Conservation (phyloP, 2,329 filamentous ascomycete species). For the Pestalotiopsis sp. region DNA sequence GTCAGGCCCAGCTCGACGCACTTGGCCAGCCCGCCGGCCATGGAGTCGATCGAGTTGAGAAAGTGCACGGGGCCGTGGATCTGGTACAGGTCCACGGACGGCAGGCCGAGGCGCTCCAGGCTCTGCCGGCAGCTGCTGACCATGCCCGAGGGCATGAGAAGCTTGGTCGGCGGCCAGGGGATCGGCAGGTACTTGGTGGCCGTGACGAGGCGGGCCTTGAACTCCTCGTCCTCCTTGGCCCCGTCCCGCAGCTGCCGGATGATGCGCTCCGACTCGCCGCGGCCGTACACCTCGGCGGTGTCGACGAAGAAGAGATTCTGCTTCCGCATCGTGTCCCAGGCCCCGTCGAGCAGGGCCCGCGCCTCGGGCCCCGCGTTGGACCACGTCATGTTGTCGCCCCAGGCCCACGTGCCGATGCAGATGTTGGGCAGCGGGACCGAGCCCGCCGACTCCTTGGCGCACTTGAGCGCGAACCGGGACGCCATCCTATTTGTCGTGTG, state of each 20-base stretch:
- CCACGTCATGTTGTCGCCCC: constrained; percentile 19
- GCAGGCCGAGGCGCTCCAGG: constrained; percentile 39
- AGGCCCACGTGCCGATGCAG: constrained; percentile 22
- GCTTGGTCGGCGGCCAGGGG: constrained; percentile 32
- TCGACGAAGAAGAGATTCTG: constrained; percentile 44
- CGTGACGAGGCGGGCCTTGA: constrained; percentile 34
- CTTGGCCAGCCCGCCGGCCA: constrained; percentile 43
- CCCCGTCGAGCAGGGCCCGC: constrained; percentile 38
- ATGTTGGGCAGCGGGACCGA: constrained; percentile 21
- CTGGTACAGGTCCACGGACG: constrained; percentile 34
- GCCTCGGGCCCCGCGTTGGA: constrained; percentile 29
- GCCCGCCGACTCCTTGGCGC: constrained; percentile 21
- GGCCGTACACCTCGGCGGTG: constrained; percentile 45
- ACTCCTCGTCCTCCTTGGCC: constrained; percentile 29
- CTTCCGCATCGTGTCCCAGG: constrained; percentile 18
- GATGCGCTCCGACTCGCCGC: constrained; percentile 44
- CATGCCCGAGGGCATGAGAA: constrained; percentile 30
- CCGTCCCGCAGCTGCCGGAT: constrained; percentile 41
- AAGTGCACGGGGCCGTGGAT: constrained; percentile 47
- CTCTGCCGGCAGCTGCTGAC: constrained; percentile 39
- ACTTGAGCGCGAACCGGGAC: constrained; percentile 19
- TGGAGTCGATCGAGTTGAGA: constrained; percentile 37
- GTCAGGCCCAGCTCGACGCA: constrained; percentile 44
- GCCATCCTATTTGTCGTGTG: constrained; percentile 10
- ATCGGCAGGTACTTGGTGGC: constrained; percentile 44